Conservation (phyloP, 139 green algal species). For the Volvox africanus region DNA sequence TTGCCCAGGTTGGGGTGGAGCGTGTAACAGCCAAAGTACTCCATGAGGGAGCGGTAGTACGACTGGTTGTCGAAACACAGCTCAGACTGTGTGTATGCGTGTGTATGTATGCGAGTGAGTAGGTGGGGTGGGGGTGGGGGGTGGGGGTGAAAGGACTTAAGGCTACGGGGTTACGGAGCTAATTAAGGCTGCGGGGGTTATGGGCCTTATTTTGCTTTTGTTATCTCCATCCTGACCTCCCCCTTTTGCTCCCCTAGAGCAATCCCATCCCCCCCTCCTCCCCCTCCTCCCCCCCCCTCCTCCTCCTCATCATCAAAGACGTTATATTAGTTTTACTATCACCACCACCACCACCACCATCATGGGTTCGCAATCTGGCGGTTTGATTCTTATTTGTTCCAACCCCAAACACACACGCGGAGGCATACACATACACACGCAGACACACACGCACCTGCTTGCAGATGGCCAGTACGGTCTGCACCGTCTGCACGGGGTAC, state of each 20-base stretch:
- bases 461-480: slow-evolving; percentile 70
- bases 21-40: slow-evolving; percentile 56
- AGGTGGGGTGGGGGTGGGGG: neutral
- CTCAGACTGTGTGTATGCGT: slow-evolving; percentile 52
- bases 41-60: slow-evolving; percentile 68
- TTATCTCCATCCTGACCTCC: no score
- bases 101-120: neutral
- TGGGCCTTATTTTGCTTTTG: no score
- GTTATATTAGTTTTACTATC: no score
- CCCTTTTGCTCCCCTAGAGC: no score
- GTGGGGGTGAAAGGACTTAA: neutral
- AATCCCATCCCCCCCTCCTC: no score
- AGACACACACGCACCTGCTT: slow-evolving; percentile 49
- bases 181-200: no score
- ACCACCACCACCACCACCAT: no score
- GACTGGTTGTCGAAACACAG: slow-evolving; percentile 57
- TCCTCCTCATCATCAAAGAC: no score
- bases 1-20: slow-evolving; percentile 65
- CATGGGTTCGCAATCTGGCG: no score
- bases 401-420: neutral
- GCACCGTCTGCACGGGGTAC: slow-evolving; percentile 57
- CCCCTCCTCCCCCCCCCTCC: no score
- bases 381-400: no score
- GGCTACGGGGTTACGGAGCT: no score
- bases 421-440: neutral